Conservation (phyloP, 2,329 filamentous ascomycete species). For the Harringtonia aguacate region DNA sequence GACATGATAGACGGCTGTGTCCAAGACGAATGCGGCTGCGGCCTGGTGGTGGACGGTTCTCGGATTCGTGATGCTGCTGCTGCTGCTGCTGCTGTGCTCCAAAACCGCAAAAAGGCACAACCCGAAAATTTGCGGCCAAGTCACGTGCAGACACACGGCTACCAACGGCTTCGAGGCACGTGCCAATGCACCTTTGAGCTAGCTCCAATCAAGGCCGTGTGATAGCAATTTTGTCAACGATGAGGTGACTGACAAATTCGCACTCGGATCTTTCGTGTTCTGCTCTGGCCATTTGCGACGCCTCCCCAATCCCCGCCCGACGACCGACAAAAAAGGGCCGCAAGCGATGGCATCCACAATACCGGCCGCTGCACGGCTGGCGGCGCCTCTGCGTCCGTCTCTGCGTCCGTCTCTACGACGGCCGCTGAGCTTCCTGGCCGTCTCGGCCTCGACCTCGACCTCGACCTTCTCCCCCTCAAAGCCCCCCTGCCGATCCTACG, state of each 20-base stretch:
- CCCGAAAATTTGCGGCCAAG: no score
- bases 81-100: no score
- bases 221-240: neutral
- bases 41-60: neutral
- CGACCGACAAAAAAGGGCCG: no score
- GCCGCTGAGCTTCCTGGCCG: neutral
- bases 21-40: neutral
- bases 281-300: no score
- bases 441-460: neutral
- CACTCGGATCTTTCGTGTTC: neutral
- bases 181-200: neutral
- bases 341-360: constrained; percentile 3
- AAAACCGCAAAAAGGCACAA: no score
- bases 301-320: no score
- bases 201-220: no score
- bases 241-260: no score
- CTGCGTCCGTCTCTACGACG: neutral
- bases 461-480: constrained; percentile 13
- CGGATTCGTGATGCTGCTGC: no score
- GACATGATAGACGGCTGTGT: constrained; percentile 47
- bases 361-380: constrained; percentile 5
- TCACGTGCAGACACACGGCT: no score
- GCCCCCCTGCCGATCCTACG: constrained; percentile 32
- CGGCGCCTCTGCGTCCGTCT: constrained; percentile 10
- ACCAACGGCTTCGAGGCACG: neutral